Conservation (phyloP, 139 green algal species). For the Pleodorina starrii region DNA sequence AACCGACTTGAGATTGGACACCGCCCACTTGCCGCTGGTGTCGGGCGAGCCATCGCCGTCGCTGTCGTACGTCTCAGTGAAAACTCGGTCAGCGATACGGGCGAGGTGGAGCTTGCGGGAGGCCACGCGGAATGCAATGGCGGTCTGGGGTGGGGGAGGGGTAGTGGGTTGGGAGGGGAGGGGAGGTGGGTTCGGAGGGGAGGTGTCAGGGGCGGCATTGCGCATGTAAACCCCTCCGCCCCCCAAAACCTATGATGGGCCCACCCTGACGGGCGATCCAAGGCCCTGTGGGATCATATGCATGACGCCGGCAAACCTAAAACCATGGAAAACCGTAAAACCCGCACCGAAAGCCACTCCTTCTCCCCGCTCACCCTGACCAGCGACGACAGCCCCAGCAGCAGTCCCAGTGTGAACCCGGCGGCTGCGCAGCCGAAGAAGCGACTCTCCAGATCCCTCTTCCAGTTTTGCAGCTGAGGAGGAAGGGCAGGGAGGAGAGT, state of each 20-base stretch:
- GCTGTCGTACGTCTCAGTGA: background rate
- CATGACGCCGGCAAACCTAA: too few relatives aligned
- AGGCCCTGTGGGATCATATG: too few relatives aligned
- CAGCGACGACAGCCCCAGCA: slow-evolving; percentile 17
- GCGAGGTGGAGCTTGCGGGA: background rate
- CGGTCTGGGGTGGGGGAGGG: background rate
- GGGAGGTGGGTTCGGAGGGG: too few relatives aligned
- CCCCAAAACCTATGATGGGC: too few relatives aligned
- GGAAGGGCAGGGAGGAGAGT: too few relatives aligned
- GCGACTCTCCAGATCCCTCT: background rate
- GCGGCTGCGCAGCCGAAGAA: background rate
- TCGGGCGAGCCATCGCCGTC: background rate
- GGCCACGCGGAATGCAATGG: background rate
- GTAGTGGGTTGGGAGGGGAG: too few relatives aligned
- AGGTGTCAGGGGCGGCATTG: too few relatives aligned
- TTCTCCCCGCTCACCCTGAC: slow-evolving; percentile 6
- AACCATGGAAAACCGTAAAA: too few relatives aligned
- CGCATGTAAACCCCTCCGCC: too few relatives aligned
- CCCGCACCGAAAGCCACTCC: too few relatives aligned
- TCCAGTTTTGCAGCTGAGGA: background rate
- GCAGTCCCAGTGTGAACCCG: slow-evolving; percentile 43
- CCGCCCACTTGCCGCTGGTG: background rate
- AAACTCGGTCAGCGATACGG: background rate
- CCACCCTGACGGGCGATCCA: too few relatives aligned
- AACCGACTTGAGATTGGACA: background rate